Conservation (phyloP, 2,329 filamentous ascomycete species). For the Colletotrichum tabaci region DNA sequence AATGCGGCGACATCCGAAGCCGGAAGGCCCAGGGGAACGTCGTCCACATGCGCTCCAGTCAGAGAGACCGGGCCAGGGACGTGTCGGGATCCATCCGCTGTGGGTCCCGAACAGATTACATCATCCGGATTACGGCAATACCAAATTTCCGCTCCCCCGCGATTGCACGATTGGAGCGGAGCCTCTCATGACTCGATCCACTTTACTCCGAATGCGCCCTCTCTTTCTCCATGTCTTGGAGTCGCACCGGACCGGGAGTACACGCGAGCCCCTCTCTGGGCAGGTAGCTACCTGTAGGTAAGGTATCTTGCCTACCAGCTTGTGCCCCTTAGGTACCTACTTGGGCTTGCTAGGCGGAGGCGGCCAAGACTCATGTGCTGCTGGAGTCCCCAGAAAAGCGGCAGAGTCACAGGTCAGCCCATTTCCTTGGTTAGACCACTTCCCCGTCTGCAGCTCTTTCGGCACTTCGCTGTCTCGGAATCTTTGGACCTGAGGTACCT, state of each 20-base stretch:
- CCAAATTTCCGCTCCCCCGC: slow-evolving; percentile 10
- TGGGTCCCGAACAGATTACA: neutral
- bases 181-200: slow-evolving; percentile 20
- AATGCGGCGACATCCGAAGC: slow-evolving; percentile 28
- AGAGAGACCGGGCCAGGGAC: slow-evolving; percentile 1
- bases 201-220: neutral
- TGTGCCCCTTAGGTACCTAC: no score
- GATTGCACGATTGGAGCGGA: slow-evolving; percentile 19
- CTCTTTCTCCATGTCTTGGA: slow-evolving; percentile 23
- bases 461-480: slow-evolving; percentile 41
- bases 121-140: slow-evolving; percentile 7
- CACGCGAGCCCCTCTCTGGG: slow-evolving; percentile 1
- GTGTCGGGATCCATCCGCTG: neutral
- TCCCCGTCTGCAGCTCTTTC: slow-evolving; percentile 36
- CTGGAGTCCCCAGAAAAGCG: slow-evolving; percentile 9
- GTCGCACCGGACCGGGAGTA: slow-evolving; percentile 11
- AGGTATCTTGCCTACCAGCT: no score
- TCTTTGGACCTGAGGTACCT: slow-evolving; percentile 14
- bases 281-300: no score
- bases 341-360: no score
- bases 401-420: slow-evolving; percentile 40
- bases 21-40: slow-evolving; percentile 16
- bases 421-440: slow-evolving; percentile 28
- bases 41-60: slow-evolving; percentile 35
- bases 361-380: slow-evolving; percentile 3